These are phyloP conservation scores for Ophiostoma sp. DNA, from an alignment of 2,329 filamentous ascomycete genomes.

Conservation along the genomic window DNA sequence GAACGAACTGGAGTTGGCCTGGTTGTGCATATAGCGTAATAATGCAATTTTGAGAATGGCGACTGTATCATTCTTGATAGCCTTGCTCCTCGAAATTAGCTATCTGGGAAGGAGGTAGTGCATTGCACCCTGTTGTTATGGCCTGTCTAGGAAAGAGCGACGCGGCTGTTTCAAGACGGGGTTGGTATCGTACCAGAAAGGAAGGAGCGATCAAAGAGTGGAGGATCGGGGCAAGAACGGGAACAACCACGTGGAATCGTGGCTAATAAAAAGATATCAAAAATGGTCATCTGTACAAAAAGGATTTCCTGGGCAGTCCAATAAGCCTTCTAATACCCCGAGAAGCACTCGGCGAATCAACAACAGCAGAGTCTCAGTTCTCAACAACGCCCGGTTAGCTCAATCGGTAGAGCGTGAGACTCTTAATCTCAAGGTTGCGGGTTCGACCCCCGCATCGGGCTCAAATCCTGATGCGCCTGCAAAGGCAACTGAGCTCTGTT, in stretches of 20 bases:
- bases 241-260: not conserved
- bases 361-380: slow-evolving; percentile 9
- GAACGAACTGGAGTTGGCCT: not conserved
- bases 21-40: not conserved
- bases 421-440: slow-evolving; percentile 47
- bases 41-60: not conserved
- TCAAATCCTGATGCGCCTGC: slow-evolving; percentile 38
- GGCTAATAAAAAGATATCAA: no score
- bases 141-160: slow-evolving; percentile 4
- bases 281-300: no score
- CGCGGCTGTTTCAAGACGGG: slow-evolving; percentile 3
- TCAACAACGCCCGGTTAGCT: slow-evolving; percentile 50
- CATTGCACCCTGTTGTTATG: not conserved
- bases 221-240: not conserved
- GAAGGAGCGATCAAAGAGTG: not conserved
- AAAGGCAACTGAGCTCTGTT: slow-evolving; percentile 3
- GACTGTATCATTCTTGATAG: not conserved
- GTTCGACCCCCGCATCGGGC: slow-evolving; percentile 45
- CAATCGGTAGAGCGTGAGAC: slow-evolving; percentile 70
- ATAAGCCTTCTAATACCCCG: not conserved
- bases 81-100: not conserved
- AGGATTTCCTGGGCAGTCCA: no score
- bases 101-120: not conserved
- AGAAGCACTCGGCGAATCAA: not conserved
- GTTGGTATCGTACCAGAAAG: not conserved